These are phyloP conservation scores for Catenaria anguillulae DNA, from an alignment of 371 early-diverging fungal species.

Conservation along the genomic window DNA sequence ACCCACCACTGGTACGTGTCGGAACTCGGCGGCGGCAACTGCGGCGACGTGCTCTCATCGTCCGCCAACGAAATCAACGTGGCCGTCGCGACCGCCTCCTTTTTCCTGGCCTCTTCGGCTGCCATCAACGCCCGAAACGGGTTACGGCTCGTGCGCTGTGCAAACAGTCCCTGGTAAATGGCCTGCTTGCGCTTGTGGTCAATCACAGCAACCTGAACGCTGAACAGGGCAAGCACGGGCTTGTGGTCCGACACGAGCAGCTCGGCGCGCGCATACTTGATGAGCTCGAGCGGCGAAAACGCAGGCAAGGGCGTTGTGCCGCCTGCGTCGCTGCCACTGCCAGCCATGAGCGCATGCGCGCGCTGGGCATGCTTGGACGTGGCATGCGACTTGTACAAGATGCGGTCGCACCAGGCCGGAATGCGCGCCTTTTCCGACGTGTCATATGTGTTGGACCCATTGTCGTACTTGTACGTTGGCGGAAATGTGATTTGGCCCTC, in stretches of 20 bases:
- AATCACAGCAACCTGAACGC: not conserved
- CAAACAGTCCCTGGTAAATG: not conserved
- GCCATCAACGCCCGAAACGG: not conserved
- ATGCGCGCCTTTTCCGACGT: conserved; percentile 16
- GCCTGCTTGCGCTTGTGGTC: not conserved
- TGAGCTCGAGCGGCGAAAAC: not conserved
- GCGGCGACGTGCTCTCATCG: not conserved
- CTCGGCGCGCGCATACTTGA: conserved; percentile 8
- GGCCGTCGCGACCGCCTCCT: not conserved
- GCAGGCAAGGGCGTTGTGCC: not conserved
- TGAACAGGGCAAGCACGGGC: conserved; percentile 10
- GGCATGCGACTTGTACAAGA: not conserved
- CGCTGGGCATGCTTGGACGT: too few relatives aligned
- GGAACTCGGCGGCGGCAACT: conserved; percentile 1
- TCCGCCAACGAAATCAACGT: not conserved
- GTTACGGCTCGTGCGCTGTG: not conserved
- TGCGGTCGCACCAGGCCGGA: conserved; percentile 15
- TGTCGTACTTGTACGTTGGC: conserved; percentile 37
- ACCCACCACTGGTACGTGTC: not conserved
- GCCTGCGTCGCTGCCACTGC: too few relatives aligned
- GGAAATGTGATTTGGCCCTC: conserved; percentile 24
- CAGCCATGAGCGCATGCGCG: too few relatives aligned
- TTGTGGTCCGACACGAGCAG: conserved; percentile 12
- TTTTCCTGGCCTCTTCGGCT: not conserved
- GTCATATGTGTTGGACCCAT: conserved; percentile 28